These are phyloP conservation scores for Penicillium waksmanii DNA, from an alignment of 495 filamentous ascomycete genomes.

Conservation along the genomic window DNA sequence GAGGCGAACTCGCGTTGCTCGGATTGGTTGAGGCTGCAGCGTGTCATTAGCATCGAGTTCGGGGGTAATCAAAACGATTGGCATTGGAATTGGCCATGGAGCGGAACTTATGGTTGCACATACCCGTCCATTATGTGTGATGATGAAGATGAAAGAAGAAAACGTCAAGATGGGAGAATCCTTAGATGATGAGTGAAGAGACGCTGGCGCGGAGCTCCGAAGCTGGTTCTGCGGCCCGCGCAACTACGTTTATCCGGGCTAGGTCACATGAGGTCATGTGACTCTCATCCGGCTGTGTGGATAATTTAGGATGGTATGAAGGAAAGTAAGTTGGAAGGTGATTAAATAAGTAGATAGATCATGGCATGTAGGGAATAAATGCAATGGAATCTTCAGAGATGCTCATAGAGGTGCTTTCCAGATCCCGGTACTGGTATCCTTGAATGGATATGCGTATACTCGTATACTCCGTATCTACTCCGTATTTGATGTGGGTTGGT, in stretches of 20 bases:
- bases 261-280: constrained; percentile 20
- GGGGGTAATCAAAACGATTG: background rate
- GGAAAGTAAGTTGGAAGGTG: too few species aligned
- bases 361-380: too few species aligned
- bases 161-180: constrained; percentile 6
- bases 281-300: too few species aligned
- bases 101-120: constrained; percentile 12
- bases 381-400: too few species aligned
- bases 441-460: too few species aligned
- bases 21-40: constrained; percentile 65
- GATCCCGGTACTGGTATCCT: too few species aligned
- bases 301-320: too few species aligned
- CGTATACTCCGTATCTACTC: too few species aligned
- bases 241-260: constrained; percentile 26
- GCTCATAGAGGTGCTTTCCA: too few species aligned
- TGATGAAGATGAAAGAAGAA: background rate
- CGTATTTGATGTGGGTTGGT: background rate
- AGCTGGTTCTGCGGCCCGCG: constrained; percentile 38
- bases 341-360: too few species aligned
- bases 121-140: constrained; percentile 51
- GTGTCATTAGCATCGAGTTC: background rate
- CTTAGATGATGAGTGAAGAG: constrained; percentile 15
- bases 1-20: constrained; percentile 90
- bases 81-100: background rate
- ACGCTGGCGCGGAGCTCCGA: constrained; percentile 35